phyloP scores from a whole-genome alignment of 345 rosid species.

The Dimocarpus longan region DNA sequence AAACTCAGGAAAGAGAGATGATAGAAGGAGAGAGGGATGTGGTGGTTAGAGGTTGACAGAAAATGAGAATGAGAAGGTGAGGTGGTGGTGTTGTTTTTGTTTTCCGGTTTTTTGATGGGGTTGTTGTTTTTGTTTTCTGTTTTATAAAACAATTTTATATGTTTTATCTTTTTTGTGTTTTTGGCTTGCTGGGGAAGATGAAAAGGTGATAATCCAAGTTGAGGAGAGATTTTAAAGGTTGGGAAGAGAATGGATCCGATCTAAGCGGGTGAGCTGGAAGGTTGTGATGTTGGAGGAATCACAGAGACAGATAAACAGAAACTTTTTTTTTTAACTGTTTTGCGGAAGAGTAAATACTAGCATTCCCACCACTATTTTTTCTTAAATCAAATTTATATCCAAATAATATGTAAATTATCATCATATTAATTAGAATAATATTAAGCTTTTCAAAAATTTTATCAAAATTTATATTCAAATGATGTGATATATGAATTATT shows the following conservation, averaged over 20 bases:
- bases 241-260: conserved; percentile 48
- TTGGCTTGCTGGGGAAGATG: conserved; percentile 22
- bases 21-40: background rate
- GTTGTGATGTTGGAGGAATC: conserved; percentile 21
- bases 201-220: conserved; percentile 17
- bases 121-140: background rate
- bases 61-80: background rate
- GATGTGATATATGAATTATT: no score
- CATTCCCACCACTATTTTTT: no score
- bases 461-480: no score
- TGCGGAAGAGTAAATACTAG: no score
- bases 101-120: background rate
- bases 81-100: background rate
- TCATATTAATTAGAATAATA: no score
- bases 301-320: background rate
- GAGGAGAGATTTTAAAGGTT: conserved; percentile 20
- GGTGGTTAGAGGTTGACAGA: background rate
- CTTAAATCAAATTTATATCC: no score
- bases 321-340: background rate
- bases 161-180: no score
- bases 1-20: background rate
- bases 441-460: no score
- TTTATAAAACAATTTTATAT: background rate
- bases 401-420: no score
- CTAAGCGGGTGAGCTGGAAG: conserved; percentile 49